Evolutionary conservation across 2,329 filamentous ascomycete species (phyloP).

Genomic region (Phialophora tarda): DNA sequence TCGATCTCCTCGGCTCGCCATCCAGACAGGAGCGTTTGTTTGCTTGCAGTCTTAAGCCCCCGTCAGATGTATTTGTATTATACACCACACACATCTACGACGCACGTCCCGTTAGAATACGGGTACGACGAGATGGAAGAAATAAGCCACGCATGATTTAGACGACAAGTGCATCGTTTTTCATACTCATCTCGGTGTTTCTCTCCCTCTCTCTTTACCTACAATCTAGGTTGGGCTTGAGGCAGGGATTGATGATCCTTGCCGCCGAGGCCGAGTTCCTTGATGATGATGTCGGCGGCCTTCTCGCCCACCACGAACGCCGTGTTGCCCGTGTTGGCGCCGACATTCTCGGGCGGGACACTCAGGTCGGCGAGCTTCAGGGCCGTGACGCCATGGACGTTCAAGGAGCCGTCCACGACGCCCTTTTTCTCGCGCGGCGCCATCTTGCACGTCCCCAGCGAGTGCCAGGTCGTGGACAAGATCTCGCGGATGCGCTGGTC

Average conservation of each 20-base stretch:
- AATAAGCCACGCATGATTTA: too few species aligned
- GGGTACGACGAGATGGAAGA: too few species aligned
- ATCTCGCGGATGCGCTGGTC: slow-evolving; percentile 41
- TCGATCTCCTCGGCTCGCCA: too few species aligned
- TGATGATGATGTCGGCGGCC: slow-evolving; percentile 44
- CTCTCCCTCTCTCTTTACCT: not conserved
- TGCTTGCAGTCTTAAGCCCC: too few species aligned
- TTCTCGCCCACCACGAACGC: slow-evolving; percentile 57
- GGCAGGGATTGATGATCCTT: not conserved
- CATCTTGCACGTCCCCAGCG: slow-evolving; percentile 53
- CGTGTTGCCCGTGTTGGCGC: slow-evolving; percentile 53
- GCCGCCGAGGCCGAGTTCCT: slow-evolving; percentile 39
- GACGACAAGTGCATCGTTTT: too few species aligned
- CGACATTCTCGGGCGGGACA: slow-evolving; percentile 45
- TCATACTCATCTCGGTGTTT: too few species aligned
- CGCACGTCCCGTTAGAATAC: too few species aligned
- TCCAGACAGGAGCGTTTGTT: too few species aligned
- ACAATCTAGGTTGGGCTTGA: not conserved
- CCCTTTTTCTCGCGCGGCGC: slow-evolving; percentile 49
- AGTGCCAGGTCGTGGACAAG: slow-evolving; percentile 34
- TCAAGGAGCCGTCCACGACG: slow-evolving; percentile 51
- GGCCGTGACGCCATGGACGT: slow-evolving; percentile 51
- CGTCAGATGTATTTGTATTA: too few species aligned
- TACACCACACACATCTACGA: too few species aligned
- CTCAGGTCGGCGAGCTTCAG: slow-evolving; percentile 48